Percentiles rank a stretch among this genome's conserved stretches.
Evolutionary conservation across 139 green algal species (phyloP).

Genomic region (Auxenochlorella pyrenoidosa): DNA sequence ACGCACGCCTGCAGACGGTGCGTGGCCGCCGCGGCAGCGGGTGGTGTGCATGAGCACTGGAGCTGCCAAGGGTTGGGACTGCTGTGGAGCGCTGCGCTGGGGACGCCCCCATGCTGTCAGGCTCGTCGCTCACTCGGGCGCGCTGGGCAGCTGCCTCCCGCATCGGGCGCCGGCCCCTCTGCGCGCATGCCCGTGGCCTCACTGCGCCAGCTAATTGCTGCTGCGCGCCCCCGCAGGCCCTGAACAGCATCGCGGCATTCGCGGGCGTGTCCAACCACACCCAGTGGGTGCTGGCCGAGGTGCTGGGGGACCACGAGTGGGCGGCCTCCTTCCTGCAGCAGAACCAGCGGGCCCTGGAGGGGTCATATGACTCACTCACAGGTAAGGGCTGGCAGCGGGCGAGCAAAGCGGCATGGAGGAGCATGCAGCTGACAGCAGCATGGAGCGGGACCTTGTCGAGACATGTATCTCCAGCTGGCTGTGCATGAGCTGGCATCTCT

Average conservation of each 20-base stretch:
- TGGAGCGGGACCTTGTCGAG: too few species aligned
- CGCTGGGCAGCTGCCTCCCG: too few species aligned
- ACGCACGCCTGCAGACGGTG: conserved; percentile 53
- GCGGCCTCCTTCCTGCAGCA: conserved; percentile 57
- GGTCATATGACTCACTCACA: conserved; percentile 59
- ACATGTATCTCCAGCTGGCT: too few species aligned
- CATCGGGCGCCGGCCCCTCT: too few species aligned
- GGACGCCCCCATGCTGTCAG: too few species aligned
- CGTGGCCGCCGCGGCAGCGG: neutral
- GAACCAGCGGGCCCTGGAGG: conserved; percentile 58
- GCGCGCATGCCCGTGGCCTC: too few species aligned
- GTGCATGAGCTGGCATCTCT: too few species aligned
- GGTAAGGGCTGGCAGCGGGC: conserved; percentile 30
- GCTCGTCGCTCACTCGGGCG: too few species aligned
- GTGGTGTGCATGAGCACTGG: too few species aligned
- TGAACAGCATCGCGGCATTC: conserved; percentile 73
- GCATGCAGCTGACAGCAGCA: neutral
- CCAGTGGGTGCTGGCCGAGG: conserved; percentile 52
- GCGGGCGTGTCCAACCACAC: conserved; percentile 41
- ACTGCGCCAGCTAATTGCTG: neutral
- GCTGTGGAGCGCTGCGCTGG: neutral
- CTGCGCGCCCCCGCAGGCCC: conserved; percentile 12
- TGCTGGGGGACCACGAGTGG: conserved; percentile 65
- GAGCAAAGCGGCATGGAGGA: neutral
- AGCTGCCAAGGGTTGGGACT: neutral